phyloP scores from a whole-genome alignment of 2,329 filamentous ascomycete genomes.

The Passalora sequoiae region DNA sequence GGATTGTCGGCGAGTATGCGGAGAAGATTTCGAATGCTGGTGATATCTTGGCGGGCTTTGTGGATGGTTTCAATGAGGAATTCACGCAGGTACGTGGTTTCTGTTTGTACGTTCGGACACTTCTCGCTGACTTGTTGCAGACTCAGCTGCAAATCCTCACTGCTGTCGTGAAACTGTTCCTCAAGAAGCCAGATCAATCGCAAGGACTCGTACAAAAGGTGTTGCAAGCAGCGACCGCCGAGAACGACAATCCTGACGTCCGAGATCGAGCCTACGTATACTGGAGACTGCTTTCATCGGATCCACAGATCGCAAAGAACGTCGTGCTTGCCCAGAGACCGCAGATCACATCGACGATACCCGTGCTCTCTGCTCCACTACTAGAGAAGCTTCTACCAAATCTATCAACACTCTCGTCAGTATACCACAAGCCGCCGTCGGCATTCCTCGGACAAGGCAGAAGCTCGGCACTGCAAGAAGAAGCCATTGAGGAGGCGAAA shows the following conservation, averaged over 20 bases:
- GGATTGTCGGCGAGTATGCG: constrained; percentile 98
- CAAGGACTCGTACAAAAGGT: constrained; percentile 92
- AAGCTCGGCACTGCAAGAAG: constrained; percentile 88
- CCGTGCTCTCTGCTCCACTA: constrained; percentile 73
- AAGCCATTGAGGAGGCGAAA: constrained; percentile 91
- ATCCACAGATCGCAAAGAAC: constrained; percentile 83
- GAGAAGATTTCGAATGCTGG: constrained; percentile 99
- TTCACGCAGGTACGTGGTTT: constrained; percentile 70
- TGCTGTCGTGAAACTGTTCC: constrained; percentile 91
- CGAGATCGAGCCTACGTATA: constrained; percentile 96
- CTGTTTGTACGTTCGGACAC: constrained; percentile 28
- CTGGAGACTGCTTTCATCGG: constrained; percentile 91
- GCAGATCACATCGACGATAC: constrained; percentile 89
- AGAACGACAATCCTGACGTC: constrained; percentile 97
- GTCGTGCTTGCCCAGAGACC: constrained; percentile 93
- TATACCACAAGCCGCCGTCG: constrained; percentile 97
- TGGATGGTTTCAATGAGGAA: constrained; percentile 91
- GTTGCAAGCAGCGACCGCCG: constrained; percentile 82
- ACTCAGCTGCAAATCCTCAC: constrained; percentile 98
- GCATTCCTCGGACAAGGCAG: constrained; percentile 96
- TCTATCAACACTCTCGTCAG: constrained; percentile 88
- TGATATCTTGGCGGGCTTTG: constrained; percentile 84
- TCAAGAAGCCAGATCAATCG: constrained; percentile 91
- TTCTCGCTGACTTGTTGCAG: constrained; percentile 45
- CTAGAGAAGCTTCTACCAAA: constrained; percentile 87